Evolutionary conservation across 2,329 filamentous ascomycete genomes (phyloP).

Genomic region (Cladosporium velox): DNA sequence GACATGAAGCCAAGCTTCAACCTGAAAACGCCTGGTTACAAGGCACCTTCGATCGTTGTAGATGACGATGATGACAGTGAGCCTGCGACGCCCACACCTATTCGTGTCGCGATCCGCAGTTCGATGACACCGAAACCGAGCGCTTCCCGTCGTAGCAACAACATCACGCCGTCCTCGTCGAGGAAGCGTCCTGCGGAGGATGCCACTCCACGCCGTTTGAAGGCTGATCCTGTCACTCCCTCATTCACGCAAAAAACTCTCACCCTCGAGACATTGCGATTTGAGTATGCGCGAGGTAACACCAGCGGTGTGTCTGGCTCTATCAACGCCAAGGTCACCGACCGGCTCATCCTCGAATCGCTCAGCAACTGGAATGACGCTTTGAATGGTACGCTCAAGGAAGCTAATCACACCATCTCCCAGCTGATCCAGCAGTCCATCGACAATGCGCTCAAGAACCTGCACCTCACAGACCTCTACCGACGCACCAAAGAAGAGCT

Average conservation of each 20-base stretch:
- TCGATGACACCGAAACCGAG: neutral
- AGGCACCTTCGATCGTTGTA: constrained; percentile 23
- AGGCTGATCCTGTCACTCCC: neutral
- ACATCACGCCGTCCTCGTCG: neutral
- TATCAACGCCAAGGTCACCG: constrained; percentile 7
- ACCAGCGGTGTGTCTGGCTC: constrained; percentile 1
- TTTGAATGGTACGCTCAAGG: constrained; percentile 25
- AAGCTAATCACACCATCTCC: neutral
- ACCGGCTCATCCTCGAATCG: constrained; percentile 36
- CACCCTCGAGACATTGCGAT: neutral
- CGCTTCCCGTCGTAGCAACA: neutral
- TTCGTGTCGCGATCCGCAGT: neutral
- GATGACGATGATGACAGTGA: constrained; percentile 24
- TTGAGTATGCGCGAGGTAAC: constrained; percentile 7
- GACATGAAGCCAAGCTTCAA: constrained; percentile 34
- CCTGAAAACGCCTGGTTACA: constrained; percentile 31
- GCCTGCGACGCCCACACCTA: constrained; percentile 21
- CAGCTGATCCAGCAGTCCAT: neutral
- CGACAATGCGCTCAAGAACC: neutral
- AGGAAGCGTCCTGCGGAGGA: constrained; percentile 18
- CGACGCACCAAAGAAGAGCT: constrained; percentile 29
- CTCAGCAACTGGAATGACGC: constrained; percentile 33
- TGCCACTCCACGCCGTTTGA: constrained; percentile 1
- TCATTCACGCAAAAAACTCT: neutral
- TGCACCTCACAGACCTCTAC: neutral